Conservation (phyloP, 306 rosid genomes). For the Astragalus glycyphyllos region DNA sequence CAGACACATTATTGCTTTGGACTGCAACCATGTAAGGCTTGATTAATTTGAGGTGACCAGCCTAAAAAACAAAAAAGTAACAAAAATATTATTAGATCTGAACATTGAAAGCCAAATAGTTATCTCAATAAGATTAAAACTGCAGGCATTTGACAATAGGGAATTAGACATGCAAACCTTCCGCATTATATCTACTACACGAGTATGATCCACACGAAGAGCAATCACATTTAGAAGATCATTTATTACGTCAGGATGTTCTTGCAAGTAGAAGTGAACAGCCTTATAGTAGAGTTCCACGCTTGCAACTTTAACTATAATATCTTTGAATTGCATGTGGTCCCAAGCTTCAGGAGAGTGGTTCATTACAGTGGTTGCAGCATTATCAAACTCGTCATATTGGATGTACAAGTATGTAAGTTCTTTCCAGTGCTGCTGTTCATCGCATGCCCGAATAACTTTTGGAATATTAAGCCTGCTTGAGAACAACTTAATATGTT, state of each 20-base stretch:
- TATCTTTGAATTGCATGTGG: conserved; percentile 97
- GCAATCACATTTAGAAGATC: conserved; percentile 94
- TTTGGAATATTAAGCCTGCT: conserved; percentile 94
- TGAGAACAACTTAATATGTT: conserved; percentile 90
- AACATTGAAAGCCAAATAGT: conserved; percentile 29
- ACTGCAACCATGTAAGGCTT: conserved; percentile 98
- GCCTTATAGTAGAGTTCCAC: conserved; percentile 96
- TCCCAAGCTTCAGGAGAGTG: conserved; percentile 99
- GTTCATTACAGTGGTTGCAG: conserved; percentile 93
- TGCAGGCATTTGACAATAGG: neutral
- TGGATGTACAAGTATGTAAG: conserved; percentile 87
- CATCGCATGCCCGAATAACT: conserved; percentile 97
- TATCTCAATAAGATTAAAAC: conserved; percentile 14
- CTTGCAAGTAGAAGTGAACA: conserved; percentile 94
- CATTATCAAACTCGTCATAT: conserved; percentile 96
- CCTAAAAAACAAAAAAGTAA: conserved; percentile 51
- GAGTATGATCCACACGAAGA: conserved; percentile 95
- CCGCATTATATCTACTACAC: conserved; percentile 93
- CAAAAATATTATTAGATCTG: conserved; percentile 16
- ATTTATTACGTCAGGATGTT: conserved; percentile 90
- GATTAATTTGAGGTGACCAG: conserved; percentile 88
- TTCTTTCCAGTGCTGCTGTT: conserved; percentile 97
- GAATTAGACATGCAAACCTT: conserved; percentile 60
- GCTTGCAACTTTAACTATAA: conserved; percentile 92
- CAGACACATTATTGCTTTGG: conserved; percentile 94